phyloP scores from a whole-genome alignment of 2,329 filamentous ascomycete genomes.

The Cryphonectria nitschkei region DNA sequence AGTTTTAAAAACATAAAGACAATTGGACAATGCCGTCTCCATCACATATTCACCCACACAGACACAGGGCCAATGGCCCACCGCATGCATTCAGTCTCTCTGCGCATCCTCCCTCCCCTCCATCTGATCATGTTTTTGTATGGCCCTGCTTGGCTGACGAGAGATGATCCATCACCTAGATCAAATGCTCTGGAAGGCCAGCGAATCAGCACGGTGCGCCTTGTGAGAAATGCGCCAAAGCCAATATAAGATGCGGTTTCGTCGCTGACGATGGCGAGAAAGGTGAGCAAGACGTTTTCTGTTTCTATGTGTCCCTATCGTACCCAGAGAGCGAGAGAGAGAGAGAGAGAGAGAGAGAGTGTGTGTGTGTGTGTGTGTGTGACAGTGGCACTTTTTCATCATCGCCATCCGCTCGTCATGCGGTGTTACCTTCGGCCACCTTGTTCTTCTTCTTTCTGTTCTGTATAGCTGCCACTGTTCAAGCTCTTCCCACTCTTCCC shows the following conservation, averaged over 20 bases:
- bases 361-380: neutral
- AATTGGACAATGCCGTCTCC: neutral
- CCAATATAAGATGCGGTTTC: constrained; percentile 45
- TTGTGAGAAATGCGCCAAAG: constrained; percentile 44
- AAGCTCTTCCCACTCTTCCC: neutral
- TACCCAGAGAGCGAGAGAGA: neutral
- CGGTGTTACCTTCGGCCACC: neutral
- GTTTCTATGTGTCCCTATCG: neutral
- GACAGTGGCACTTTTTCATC: neutral
- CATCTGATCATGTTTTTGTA: neutral
- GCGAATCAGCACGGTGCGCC: constrained; percentile 35
- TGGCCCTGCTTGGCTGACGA: constrained; percentile 4
- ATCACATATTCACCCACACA: neutral
- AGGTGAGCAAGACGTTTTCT: constrained; percentile 20
- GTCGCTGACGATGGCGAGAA: constrained; percentile 19
- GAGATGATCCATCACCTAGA: constrained; percentile 35
- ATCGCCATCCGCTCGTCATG: neutral
- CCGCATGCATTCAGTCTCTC: neutral
- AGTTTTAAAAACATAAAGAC: neutral
- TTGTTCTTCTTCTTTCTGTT: too few species aligned
- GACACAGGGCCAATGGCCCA: neutral
- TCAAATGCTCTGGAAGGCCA: constrained; percentile 47
- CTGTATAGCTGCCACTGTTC: neutral
- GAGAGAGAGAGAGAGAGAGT: neutral
- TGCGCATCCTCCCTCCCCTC: too few species aligned